phyloP scores from a whole-genome alignment of 495 filamentous ascomycete species.

The Clavariopsis aquatica region DNA sequence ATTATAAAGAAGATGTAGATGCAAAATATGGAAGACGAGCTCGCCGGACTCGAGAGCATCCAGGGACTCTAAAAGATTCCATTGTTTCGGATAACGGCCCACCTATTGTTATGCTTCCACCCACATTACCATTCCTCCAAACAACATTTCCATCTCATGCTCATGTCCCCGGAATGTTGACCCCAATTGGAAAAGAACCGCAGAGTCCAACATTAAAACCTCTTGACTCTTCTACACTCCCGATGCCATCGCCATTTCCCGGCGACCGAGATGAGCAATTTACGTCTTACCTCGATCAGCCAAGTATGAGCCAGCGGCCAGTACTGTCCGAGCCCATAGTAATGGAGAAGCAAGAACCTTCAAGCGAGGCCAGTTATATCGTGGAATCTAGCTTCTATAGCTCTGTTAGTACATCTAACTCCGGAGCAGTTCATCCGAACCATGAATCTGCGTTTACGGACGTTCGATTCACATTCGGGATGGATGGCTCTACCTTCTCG shows the following conservation, averaged over 20 bases:
- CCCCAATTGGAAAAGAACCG: conserved; percentile 30
- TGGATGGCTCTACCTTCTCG: conserved; percentile 30
- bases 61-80: neutral
- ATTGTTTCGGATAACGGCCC: conserved; percentile 2
- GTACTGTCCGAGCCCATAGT: neutral
- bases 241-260: conserved; percentile 45
- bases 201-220: conserved; percentile 29
- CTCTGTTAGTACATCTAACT: conserved; percentile 21
- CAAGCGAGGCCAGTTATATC: conserved; percentile 16
- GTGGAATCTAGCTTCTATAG: conserved; percentile 30
- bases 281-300: conserved; percentile 29
- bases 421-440: conserved; percentile 18
- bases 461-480: conserved; percentile 33
- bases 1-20: neutral
- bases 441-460: conserved; percentile 36
- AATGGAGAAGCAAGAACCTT: neutral
- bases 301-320: neutral
- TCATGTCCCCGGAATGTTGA: conserved; percentile 8
- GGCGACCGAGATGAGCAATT: conserved; percentile 24
- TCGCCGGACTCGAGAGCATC: neutral
- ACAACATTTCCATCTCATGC: conserved; percentile 27
- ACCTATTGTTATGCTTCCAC: conserved; percentile 35
- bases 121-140: conserved; percentile 37
- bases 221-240: conserved; percentile 32
- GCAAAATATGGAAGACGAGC: neutral